Evolutionary conservation across 495 filamentous ascomycete species (phyloP), one percentile per base, ranked within the genome.

Genomic region (Lophiostoma macrostomum): DNA sequence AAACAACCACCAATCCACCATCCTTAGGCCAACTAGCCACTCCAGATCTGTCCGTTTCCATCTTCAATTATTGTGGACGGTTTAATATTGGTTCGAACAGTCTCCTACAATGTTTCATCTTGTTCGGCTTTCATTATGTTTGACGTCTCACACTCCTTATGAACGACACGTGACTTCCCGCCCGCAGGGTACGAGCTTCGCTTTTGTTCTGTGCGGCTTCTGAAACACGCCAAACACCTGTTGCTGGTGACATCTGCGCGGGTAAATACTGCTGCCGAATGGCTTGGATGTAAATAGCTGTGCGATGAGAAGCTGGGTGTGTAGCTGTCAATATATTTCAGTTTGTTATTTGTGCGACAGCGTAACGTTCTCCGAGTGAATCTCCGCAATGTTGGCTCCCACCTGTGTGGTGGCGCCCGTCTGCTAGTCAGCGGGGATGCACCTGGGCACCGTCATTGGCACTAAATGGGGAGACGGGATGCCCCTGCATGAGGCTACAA

Each of bases 401-500:
- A 39, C 14, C n/a, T n/a, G n/a, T n/a, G n/a, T n/a, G n/a, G 14
- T 39, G 36, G n/a, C n/a, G n/a, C n/a, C n/a, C 35, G 35, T 18
- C 6, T 10, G 35, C 35, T 38, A 43, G 39, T 22, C 44, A 37
- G 44, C 44, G 44, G 19, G 5, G 22, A 22, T 11, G 36, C 8
- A 18, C 39, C n/a, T n/a, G n/a, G 10, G 22, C 18, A 36, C 18
- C 29, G 25, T 22, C 38, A 19, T 5, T 10, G 10, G 1, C 12
- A 3, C 12, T 41, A 20, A 23, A 19, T 43, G 37, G 23, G 41
- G 38, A 18, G 25, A 35, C 36, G 42, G 50, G 40, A 30, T 53
- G 42, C 52, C 52, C 52, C 52, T 56, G 52, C 52, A 56, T 54
- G 29, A 16, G 3, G 23, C 4, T 18, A 42, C 51, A 11, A n/a